Evolutionary conservation across 2,329 filamentous ascomycete species (phyloP), one percentile per base, ranked within the genome.

Genomic region (Ophiostoma himal-ulmi): DNA sequence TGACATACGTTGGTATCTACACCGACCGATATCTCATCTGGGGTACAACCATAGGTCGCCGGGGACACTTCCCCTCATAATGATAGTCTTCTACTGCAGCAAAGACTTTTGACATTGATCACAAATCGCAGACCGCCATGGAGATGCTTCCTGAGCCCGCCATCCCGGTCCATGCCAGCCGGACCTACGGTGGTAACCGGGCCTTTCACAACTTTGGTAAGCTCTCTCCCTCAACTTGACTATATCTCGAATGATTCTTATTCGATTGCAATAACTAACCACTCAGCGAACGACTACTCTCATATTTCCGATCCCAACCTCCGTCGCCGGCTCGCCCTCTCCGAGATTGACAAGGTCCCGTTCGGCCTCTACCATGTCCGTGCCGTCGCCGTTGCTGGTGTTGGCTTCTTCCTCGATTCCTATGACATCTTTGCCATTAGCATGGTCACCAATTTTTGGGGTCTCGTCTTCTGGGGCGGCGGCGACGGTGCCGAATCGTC

Each of bases 341-440:
- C 90, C 11, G 89, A 94, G 76, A 92, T 93, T 74, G 91, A 93
- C 81, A 91, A 91, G 81, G 88, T 91, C 3, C 88, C 88, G 0
- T 92, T 93, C 76, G 89, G 90, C 74, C 87, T 90, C 81, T 91
- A 91, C 78, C 91, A 81, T 82, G 83, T 93, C 36, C 87, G 91
- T 66, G 89, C 91, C 70, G 84, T 93, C 3, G 79, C 91, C 7
- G 91, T 94, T 2, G 91, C 91, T 36, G 92, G 92, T 67, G 89
- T 92, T 71, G 92, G 92, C 68, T 94, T 95, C 82, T 93, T 94
- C 77, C 89, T 92, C 66, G 92, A 94, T 78, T 89, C 90, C 14
- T 94, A 94, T 80, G 88, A 87, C 74, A 91, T 93, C 75, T 95
- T 95, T 78, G 90, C 92, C 76, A 91, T 93, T 78, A 91, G 91